Conservation (phyloP, 148 eudicot genomes). For the Mesembryanthemum crystallinum region DNA sequence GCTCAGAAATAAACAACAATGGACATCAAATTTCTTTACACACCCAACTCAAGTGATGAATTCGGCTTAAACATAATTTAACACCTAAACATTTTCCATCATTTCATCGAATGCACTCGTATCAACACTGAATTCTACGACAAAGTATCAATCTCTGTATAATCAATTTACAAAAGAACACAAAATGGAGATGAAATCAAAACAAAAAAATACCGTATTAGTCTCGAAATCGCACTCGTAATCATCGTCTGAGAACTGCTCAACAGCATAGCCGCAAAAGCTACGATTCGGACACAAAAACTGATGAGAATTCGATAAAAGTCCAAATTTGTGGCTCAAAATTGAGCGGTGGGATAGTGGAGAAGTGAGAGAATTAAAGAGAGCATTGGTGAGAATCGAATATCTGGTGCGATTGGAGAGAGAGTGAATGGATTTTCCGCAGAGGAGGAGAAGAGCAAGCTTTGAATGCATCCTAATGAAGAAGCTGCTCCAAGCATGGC, state of each 20-base stretch:
- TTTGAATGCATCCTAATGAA: constrained; percentile 53
- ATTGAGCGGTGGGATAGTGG: not conserved
- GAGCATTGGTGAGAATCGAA: constrained; percentile 18
- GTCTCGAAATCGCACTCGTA: constrained; percentile 95
- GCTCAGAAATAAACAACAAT: not conserved
- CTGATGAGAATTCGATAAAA: constrained; percentile 23
- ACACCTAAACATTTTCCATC: not conserved
- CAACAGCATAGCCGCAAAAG: constrained; percentile 56
- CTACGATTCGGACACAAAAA: constrained; percentile 18
- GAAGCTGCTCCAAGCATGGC: constrained; percentile 40
- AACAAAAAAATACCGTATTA: constrained; percentile 43
- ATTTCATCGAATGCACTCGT: not conserved
- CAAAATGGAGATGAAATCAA: not conserved
- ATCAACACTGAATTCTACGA: not conserved
- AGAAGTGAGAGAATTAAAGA: constrained; percentile 26
- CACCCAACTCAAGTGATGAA: not conserved
- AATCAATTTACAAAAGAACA: not conserved
- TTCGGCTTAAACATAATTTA: not conserved
- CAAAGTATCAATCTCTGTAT: not conserved
- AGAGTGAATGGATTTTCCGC: constrained; percentile 34
- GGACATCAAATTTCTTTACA: not conserved
- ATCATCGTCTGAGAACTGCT: constrained; percentile 97
- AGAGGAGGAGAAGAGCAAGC: constrained; percentile 43
- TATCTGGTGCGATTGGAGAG: constrained; percentile 20
- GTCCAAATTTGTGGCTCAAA: constrained; percentile 17